These are phyloP conservation scores for Suillus spraguei DNA, from an alignment of 768 basidiomycete genomes.

Conservation along the genomic window DNA sequence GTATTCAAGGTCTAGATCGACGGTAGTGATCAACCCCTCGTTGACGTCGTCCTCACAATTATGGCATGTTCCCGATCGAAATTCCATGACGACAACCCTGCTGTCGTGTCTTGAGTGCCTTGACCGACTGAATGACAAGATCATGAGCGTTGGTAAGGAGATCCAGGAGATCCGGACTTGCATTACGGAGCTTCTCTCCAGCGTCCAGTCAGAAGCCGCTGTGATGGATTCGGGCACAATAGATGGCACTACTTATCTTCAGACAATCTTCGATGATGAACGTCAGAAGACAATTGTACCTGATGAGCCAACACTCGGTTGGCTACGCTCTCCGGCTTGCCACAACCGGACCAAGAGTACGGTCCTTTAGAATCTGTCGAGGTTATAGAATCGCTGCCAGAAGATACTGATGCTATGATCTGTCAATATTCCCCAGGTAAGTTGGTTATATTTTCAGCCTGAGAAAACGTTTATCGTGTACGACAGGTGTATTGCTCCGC, in stretches of 20 bases:
- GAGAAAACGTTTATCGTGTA: neutral
- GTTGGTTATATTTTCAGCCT: neutral
- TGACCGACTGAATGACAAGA: neutral
- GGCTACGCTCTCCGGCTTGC: neutral
- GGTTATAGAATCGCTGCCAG: neutral
- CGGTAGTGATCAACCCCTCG: neutral
- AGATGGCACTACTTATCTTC: neutral
- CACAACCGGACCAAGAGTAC: neutral
- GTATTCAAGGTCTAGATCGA: neutral
- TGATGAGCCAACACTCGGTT: neutral
- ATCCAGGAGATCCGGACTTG: neutral
- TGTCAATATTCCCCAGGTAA: neutral
- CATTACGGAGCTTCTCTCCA: neutral
- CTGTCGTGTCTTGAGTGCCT: neutral
- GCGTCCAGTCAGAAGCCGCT: neutral
- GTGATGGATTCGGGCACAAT: neutral
- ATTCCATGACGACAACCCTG: neutral
- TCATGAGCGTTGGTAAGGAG: neutral
- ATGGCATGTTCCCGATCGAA: neutral
- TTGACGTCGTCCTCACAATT: neutral
- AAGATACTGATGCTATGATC: neutral
- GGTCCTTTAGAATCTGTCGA: neutral
- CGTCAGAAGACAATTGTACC: neutral
- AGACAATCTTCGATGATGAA: neutral
- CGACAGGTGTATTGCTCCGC: neutral